Evolutionary conservation across 805 yeast genomes (phyloP).

Genomic region (Tanozyma kutaoensis): DNA sequence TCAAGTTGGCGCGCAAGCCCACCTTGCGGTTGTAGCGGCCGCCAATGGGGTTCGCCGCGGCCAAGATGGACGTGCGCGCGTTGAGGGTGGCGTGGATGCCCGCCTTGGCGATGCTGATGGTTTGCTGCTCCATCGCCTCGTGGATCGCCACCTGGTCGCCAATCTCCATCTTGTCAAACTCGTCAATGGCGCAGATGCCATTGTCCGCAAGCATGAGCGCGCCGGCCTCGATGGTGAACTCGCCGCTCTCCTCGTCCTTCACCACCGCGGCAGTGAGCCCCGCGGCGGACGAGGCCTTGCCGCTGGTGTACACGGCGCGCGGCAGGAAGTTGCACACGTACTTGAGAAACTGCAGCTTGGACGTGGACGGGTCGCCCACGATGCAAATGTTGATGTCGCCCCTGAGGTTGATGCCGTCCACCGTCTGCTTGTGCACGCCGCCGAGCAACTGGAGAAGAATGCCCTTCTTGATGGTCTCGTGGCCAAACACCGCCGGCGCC

Average conservation of each 20-base stretch:
- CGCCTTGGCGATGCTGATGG: slow-evolving; percentile 96
- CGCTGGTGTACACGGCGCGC: slow-evolving; percentile 91
- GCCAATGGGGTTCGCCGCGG: slow-evolving; percentile 98
- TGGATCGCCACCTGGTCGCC: slow-evolving; percentile 96
- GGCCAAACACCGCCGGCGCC: slow-evolving; percentile 96
- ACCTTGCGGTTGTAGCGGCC: slow-evolving; percentile 87
- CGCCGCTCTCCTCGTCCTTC: slow-evolving; percentile 94
- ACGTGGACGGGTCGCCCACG: slow-evolving; percentile 97
- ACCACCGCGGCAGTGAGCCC: slow-evolving; percentile 98
- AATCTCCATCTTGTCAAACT: slow-evolving; percentile 95
- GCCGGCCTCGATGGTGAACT: slow-evolving; percentile 95
- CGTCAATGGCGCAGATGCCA: slow-evolving; percentile 97
- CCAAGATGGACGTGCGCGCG: slow-evolving; percentile 91
- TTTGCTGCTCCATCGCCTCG: slow-evolving; percentile 99
- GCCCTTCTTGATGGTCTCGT: slow-evolving; percentile 88
- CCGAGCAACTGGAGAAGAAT: slow-evolving; percentile 78
- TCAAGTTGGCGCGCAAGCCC: slow-evolving; percentile 73
- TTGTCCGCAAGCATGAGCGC: slow-evolving; percentile 97
- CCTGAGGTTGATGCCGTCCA: slow-evolving; percentile 88
- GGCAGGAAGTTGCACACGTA: slow-evolving; percentile 88
- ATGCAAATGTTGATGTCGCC: slow-evolving; percentile 95
- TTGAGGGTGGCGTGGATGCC: slow-evolving; percentile 97
- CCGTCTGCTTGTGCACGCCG: slow-evolving; percentile 89
- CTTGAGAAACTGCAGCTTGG: slow-evolving; percentile 90
- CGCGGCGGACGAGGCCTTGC: slow-evolving; percentile 97